phyloP scores from a whole-genome alignment of 2,329 filamentous ascomycete species.

The Epichloe typhina region DNA sequence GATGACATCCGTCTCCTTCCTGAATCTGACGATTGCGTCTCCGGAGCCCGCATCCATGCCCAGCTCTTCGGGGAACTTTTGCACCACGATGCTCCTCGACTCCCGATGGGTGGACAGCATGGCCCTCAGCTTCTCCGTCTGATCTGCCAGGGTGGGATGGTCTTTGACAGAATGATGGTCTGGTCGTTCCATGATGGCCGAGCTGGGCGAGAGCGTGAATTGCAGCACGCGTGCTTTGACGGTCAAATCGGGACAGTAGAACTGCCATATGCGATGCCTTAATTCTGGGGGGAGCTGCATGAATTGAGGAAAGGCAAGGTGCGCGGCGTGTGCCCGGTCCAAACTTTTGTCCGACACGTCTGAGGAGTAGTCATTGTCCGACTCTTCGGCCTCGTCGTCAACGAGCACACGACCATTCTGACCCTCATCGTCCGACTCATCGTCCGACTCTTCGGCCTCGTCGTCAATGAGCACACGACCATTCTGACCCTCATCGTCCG shows the following conservation, averaged over 20 bases:
- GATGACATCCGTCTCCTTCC: conserved; percentile 19
- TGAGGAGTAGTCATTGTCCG: background rate
- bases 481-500: no score
- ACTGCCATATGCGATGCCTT: conserved; percentile 20
- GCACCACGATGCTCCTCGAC: conserved; percentile 20
- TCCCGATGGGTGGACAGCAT: conserved; percentile 23
- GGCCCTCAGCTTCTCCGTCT: conserved; percentile 16
- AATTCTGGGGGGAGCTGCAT: conserved; percentile 20
- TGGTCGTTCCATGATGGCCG: conserved; percentile 4
- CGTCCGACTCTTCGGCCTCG: no score
- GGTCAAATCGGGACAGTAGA: conserved; percentile 18
- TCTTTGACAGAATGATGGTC: conserved; percentile 10
- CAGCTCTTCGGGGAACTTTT: conserved; percentile 20
- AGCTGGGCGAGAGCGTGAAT: conserved; percentile 4
- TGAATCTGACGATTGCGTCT: conserved; percentile 17
- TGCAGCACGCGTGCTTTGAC: conserved; percentile 11
- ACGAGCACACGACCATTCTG: no score
- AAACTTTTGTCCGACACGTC: background rate
- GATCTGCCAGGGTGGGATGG: conserved; percentile 12
- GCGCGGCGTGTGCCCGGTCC: background rate
- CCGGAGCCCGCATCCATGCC: conserved; percentile 13
- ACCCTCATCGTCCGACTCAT: background rate
- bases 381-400: no score
- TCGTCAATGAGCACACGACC: no score
- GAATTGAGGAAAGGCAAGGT: conserved; percentile 13